Percentiles rank a stretch among this genome's conserved stretches.
These are phyloP conservation scores for Colletotrichum sp. DNA, from an alignment of 2,329 filamentous ascomycete species.

Conservation along the genomic window DNA sequence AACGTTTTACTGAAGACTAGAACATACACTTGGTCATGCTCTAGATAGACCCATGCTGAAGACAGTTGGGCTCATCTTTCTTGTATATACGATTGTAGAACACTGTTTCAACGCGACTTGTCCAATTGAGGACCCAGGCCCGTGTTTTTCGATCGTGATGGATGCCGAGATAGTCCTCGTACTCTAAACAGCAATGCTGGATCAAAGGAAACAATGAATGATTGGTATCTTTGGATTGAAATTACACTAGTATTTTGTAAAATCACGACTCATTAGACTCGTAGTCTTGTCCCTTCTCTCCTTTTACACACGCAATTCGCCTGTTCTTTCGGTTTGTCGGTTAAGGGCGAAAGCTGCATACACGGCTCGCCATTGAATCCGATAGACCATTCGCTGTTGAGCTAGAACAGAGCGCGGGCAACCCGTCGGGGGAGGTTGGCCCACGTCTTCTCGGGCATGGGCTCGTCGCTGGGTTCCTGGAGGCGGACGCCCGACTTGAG, in stretches of 20 bases:
- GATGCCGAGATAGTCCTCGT: not conserved
- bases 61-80: not conserved
- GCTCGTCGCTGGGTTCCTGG: constrained; percentile 52
- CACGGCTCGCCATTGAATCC: not conserved
- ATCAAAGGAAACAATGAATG: not conserved
- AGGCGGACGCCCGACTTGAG: constrained; percentile 63
- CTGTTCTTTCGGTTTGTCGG: not conserved
- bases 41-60: not conserved
- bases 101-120: not conserved
- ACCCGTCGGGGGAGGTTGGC: constrained; percentile 39
- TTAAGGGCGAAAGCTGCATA: not conserved
- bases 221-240: not conserved
- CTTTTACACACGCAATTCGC: not conserved
- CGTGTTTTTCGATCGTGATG: not conserved
- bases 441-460: constrained; percentile 38
- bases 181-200: not conserved
- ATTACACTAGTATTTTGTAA: not conserved
- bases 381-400: not conserved
- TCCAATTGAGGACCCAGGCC: not conserved
- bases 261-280: not conserved
- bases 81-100: constrained; percentile 6
- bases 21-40: not conserved
- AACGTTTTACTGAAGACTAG: not conserved
- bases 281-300: not conserved
- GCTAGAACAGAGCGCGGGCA: constrained; percentile 38